Evolutionary conservation across 169 alveolate species (phyloP).

Genomic region (Blepharisma undulans): DNA sequence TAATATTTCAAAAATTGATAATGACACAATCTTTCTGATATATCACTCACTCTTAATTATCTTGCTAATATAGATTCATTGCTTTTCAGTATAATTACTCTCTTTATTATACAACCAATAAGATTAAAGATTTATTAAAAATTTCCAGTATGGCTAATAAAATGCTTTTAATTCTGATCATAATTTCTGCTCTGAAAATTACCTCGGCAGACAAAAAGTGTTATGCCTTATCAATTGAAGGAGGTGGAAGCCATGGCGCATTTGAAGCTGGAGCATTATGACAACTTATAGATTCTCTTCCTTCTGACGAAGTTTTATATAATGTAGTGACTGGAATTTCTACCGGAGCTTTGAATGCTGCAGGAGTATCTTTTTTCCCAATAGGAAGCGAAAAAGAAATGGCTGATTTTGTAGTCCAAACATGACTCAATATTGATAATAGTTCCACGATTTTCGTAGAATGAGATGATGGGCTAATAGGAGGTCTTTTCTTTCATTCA

Average conservation of each 20-base stretch:
- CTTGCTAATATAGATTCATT: no score
- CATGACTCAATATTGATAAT: slow-evolving; percentile 34
- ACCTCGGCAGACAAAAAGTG: slow-evolving; percentile 15
- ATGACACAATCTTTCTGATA: no score
- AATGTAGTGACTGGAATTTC: slow-evolving; percentile 51
- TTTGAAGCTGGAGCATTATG: slow-evolving; percentile 54
- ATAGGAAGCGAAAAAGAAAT: slow-evolving; percentile 49
- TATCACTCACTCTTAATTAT: no score
- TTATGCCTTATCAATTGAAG: slow-evolving; percentile 45
- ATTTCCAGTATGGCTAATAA: neutral
- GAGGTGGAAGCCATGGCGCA: slow-evolving; percentile 57
- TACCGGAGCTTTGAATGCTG: slow-evolving; percentile 53
- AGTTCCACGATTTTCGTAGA: slow-evolving; percentile 20
- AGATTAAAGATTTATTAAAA: neutral
- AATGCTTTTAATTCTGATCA: neutral
- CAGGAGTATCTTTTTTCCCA: slow-evolving; percentile 16
- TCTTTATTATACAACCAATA: no score
- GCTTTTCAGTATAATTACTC: no score
- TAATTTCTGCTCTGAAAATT: neutral
- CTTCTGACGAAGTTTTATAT: slow-evolving; percentile 1
- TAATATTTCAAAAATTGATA: no score
- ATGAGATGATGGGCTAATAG: neutral
- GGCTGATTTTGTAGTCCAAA: neutral
- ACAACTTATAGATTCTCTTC: neutral
- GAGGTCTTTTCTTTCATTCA: slow-evolving; percentile 10